phyloP scores from a whole-genome alignment of 257 asterid genomes.

The Solanum paucissectum region DNA sequence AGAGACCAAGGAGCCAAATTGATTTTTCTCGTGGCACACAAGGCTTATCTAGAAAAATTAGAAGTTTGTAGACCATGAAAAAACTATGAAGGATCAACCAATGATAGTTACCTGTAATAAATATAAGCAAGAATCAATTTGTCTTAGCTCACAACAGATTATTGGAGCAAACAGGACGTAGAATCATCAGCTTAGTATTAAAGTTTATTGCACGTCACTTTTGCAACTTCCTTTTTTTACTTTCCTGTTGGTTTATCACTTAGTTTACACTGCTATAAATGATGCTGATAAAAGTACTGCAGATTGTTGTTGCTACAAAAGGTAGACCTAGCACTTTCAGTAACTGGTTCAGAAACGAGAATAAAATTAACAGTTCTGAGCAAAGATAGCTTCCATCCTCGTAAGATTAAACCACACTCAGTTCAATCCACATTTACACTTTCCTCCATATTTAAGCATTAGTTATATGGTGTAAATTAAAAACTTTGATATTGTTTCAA shows the following conservation, averaged over 20 bases:
- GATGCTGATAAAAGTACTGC: not conserved
- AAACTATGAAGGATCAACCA: not conserved
- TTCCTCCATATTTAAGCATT: not conserved
- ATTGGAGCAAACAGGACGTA: not conserved
- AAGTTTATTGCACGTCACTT: not conserved
- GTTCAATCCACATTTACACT: not conserved
- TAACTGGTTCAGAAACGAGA: not conserved
- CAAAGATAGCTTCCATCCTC: not conserved
- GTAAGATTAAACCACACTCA: not conserved
- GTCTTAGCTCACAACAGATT: not conserved
- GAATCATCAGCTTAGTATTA: not conserved
- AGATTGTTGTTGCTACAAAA: not conserved
- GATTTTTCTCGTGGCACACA: not conserved
- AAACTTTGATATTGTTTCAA: not conserved
- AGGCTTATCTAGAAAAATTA: not conserved
- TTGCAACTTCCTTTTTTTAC: not conserved
- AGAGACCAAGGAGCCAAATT: conserved; percentile 2
- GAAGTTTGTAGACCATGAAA: not conserved
- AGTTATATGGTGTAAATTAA: not conserved
- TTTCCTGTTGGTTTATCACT: not conserved
- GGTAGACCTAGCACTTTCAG: not conserved
- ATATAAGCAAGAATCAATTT: not conserved
- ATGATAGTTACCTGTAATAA: not conserved
- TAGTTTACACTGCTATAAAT: not conserved
- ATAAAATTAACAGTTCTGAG: not conserved